Evolutionary conservation across 208 protist genomes (phyloP), one percentile per base, ranked within the genome.

Genomic region (Trypanosoma mega): DNA sequence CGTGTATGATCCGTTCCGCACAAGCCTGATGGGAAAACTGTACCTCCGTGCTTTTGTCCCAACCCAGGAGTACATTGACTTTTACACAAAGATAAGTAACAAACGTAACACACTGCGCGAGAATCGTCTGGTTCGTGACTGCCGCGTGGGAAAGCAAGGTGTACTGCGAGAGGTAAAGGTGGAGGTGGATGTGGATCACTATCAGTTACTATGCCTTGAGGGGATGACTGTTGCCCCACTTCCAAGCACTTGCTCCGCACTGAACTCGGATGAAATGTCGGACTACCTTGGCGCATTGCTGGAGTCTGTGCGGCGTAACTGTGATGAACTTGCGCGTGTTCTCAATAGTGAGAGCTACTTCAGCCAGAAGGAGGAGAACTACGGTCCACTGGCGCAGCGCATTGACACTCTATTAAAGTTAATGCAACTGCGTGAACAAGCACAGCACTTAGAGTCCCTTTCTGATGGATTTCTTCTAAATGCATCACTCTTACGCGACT

Each of bases 1-100:
- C 21, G 71, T 61, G 29, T 91, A 86, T 70, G 84, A 91, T 47
- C 80, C 80, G 4, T 78, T 86, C 60, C 78, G 80, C 51, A 87
- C 84, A 18, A 60, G 63, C 47, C 48, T 82, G 41, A 74, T 87
- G 49, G 84, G 84, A 11, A 66, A 72, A 24, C 67, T 78, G 44
- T 76, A 78, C 66, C 63, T 91, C 27, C 73, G 74, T n/a, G 84
- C 80, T 50, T 91, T 75, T 63, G 75, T 75, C 29, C 78, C 75
- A 6, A 88, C 84, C 23, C 62, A 47, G 20, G 72, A 74, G 48
- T 87, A 82, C 48, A 46, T 85, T 33, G 69, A 77, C 39, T 85
- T 85, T 34, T 68, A 51, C 63, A 82, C 43, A 4, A 59, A 52
- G 21, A 21, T 57, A 14, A 57, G 23, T 33, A 69, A 51, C 27